These are phyloP conservation scores for Tephrocybe sp. DNA, from an alignment of 768 basidiomycete genomes.

Conservation along the genomic window DNA sequence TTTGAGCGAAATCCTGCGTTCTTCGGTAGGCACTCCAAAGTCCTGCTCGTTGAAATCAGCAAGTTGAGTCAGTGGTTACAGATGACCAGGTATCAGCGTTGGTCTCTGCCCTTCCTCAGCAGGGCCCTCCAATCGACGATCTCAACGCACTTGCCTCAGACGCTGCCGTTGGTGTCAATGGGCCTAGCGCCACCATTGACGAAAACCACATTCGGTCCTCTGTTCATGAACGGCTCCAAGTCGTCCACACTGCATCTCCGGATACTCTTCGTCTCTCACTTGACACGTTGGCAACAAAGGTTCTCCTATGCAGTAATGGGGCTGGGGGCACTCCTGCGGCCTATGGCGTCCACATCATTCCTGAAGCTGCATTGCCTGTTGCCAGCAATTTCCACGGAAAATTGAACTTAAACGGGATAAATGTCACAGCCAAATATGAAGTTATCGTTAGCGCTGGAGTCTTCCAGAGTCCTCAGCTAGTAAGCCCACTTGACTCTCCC, in stretches of 20 bases:
- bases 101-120: slow-evolving; percentile 14
- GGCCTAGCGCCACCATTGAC: slow-evolving; percentile 23
- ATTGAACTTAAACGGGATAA: slow-evolving; percentile 9
- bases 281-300: slow-evolving; percentile 27
- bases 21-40: slow-evolving; percentile 16
- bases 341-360: slow-evolving; percentile 24
- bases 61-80: slow-evolving; percentile 1
- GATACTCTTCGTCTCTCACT: slow-evolving; percentile 19
- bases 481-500: slow-evolving; percentile 4
- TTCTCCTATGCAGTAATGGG: slow-evolving; percentile 18
- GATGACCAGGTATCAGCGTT: slow-evolving; percentile 25
- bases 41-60: neutral
- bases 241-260: slow-evolving; percentile 11
- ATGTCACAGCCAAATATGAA: slow-evolving; percentile 22
- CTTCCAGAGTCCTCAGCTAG: slow-evolving; percentile 27
- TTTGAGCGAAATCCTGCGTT: slow-evolving; percentile 19
- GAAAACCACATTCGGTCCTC: slow-evolving; percentile 25
- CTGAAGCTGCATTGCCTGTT: slow-evolving; percentile 23
- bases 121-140: slow-evolving; percentile 20
- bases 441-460: slow-evolving; percentile 27
- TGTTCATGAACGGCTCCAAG: slow-evolving; percentile 22
- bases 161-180: slow-evolving; percentile 18
- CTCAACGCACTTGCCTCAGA: slow-evolving; percentile 22
- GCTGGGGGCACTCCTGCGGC: slow-evolving; percentile 11
- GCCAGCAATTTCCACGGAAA: slow-evolving; percentile 26